Evolutionary conservation across 345 rosid genomes (phyloP).

Genomic region (Ricinus communis): DNA sequence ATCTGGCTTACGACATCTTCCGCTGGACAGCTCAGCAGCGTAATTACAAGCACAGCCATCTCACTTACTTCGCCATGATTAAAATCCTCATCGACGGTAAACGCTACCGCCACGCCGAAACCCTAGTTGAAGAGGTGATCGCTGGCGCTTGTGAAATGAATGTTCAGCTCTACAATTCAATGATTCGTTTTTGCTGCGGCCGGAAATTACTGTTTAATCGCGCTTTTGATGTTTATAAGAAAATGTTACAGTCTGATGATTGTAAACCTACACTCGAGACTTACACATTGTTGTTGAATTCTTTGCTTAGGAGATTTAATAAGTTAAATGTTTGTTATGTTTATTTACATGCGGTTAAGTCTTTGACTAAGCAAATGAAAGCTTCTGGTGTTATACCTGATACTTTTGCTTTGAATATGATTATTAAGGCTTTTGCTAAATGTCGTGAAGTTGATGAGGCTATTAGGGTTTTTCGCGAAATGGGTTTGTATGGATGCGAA

Average conservation of each 20-base stretch:
- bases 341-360: slow-evolving; percentile 74
- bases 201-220: slow-evolving; percentile 71
- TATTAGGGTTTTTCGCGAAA: slow-evolving; percentile 59
- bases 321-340: slow-evolving; percentile 70
- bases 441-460: slow-evolving; percentile 81
- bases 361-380: slow-evolving; percentile 86
- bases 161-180: slow-evolving; percentile 65
- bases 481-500: slow-evolving; percentile 81
- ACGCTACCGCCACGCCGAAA: slow-evolving; percentile 67
- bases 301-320: slow-evolving; percentile 71
- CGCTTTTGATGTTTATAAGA: slow-evolving; percentile 79
- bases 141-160: slow-evolving; percentile 81
- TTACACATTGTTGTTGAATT: slow-evolving; percentile 53
- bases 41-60: slow-evolving; percentile 64
- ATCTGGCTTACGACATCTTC: slow-evolving; percentile 85
- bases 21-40: slow-evolving; percentile 86
- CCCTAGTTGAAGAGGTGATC: slow-evolving; percentile 71
- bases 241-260: slow-evolving; percentile 60
- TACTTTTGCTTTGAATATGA: slow-evolving; percentile 76
- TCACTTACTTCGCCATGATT: slow-evolving; percentile 65
- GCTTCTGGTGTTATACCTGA: slow-evolving; percentile 75
- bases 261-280: slow-evolving; percentile 83
- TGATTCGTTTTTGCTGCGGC: slow-evolving; percentile 74
- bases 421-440: slow-evolving; percentile 77
- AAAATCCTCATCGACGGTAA: slow-evolving; percentile 55